A percentile compares a stretch with the other conserved stretches of the same genome.
These are phyloP conservation scores for Abrus precatorius DNA, from an alignment of 306 rosid genomes.

Conservation along the genomic window DNA sequence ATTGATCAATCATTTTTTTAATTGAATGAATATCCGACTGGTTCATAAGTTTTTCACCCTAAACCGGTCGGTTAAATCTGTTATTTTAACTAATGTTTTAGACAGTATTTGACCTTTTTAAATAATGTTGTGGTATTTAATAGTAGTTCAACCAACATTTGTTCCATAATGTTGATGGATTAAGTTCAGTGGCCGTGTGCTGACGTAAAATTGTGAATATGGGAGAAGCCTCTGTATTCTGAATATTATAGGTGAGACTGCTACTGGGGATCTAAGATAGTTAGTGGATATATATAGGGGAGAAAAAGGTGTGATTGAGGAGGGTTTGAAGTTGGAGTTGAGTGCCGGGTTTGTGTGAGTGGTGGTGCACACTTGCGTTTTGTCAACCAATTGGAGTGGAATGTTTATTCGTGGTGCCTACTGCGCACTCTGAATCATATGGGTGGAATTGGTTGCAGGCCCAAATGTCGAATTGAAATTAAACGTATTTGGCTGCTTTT, in stretches of 20 bases:
- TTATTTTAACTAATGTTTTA: background rate
- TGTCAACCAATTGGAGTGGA: conserved; percentile 33
- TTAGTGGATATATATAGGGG: conserved; percentile 7
- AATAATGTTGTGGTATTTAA: conserved; percentile 6
- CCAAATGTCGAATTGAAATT: background rate
- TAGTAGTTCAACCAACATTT: background rate
- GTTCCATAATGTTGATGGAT: conserved; percentile 1
- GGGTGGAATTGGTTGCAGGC: conserved; percentile 12
- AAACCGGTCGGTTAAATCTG: too few species aligned
- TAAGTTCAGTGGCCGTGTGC: background rate
- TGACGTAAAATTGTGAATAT: background rate
- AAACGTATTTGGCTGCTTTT: background rate
- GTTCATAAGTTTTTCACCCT: background rate
- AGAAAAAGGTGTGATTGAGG: background rate
- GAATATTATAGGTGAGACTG: conserved; percentile 10
- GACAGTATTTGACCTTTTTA: background rate
- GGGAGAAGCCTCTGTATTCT: conserved; percentile 5
- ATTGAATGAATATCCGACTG: background rate
- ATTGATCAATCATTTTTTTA: too few species aligned
- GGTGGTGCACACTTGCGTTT: conserved; percentile 15
- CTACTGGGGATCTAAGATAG: too few species aligned
- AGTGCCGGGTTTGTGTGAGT: conserved; percentile 11
- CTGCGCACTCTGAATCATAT: conserved; percentile 24
- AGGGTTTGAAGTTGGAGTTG: conserved; percentile 2
- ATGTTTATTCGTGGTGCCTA: conserved; percentile 16